These are phyloP conservation scores for Neurospora sp. DNA, from an alignment of 495 filamentous ascomycete species.

Conservation along the genomic window DNA sequence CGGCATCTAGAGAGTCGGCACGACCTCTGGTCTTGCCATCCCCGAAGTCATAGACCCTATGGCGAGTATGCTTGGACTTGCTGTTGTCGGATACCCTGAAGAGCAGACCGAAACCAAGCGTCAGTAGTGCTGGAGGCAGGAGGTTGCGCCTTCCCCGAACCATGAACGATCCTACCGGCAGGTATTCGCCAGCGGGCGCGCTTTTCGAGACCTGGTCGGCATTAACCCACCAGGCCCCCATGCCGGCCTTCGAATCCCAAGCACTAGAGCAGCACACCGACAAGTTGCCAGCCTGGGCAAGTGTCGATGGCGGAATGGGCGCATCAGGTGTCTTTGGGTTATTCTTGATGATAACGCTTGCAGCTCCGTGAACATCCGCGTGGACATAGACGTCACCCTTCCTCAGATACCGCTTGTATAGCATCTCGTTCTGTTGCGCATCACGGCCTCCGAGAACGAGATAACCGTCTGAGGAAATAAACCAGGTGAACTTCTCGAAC, in stretches of 20 bases:
- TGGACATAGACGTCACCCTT: conserved; percentile 89
- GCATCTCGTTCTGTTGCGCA: conserved; percentile 79
- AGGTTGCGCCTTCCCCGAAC: conserved; percentile 81
- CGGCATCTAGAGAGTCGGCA: not conserved
- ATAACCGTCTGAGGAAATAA: conserved; percentile 93
- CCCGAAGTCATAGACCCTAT: conserved; percentile 46
- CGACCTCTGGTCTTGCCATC: conserved; percentile 2
- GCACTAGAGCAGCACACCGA: conserved; percentile 74
- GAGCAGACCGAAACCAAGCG: conserved; percentile 78
- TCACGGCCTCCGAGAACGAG: conserved; percentile 81
- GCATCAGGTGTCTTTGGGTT: conserved; percentile 60
- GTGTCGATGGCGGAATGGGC: conserved; percentile 81
- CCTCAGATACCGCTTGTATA: conserved; percentile 74
- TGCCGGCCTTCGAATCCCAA: conserved; percentile 92
- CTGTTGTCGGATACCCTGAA: conserved; percentile 88
- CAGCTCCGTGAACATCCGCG: conserved; percentile 79
- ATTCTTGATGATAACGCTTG: conserved; percentile 79
- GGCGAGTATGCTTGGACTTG: conserved; percentile 65
- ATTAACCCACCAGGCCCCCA: conserved; percentile 91
- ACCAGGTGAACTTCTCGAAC: conserved; percentile 96
- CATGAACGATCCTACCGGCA: conserved; percentile 62
- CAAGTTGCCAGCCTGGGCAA: conserved; percentile 80
- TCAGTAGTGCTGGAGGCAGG: conserved; percentile 75
- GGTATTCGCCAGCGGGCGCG: conserved; percentile 64
- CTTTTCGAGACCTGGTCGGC: conserved; percentile 83